Base-by-base conservation (phyloP, 768 basidiomycete genomes). In the Russula ochroleuca region DNA sequence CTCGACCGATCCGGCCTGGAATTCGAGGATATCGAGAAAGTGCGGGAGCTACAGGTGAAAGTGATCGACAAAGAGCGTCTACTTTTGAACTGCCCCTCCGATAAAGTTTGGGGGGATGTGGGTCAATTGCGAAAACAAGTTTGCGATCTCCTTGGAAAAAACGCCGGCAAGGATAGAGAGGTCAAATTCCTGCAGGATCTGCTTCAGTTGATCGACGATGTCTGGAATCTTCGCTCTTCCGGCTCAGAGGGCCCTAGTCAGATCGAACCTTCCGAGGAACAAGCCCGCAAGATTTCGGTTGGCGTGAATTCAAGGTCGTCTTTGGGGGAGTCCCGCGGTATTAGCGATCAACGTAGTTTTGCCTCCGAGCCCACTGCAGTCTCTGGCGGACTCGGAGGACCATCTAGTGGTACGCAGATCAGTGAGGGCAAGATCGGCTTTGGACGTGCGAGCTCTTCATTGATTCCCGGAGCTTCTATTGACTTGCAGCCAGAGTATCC, bases 61-160 rank as follows among this genome's bases (percentile, higher is more conserved):
- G 45, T 63, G 33, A 63, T 57, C 33, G 5, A 25, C 15, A 55
- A 63, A 38, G 3, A 3, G 10, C n/a, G 10, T 17, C 21, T 51
- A 51, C 55, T 49, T 4, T 21, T 63, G 14, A 31, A 33, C 13
- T 14, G 19, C 38, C 55, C 48, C 15, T 57, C 55, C 1, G 28
- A 23, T 2, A 17, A n/a, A 10, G 62, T 57, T 45, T 57, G 62
- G 62, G 40, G 11, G 23, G 40, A 14, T 28, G 13, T 62, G 23
- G 31, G 21, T 21, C 38, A 1, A 56, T 31, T 62, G 19, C 56
- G 50, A 28, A 19, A 33, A 5, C 9, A 43, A n/a, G 62, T 58
- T 1, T 2, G 2, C 2, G 28, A 58, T 0, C 51, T 47, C 13
- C 23, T 31, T 19, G 28, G 5, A 2, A 57, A 37, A 40, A 47